Conservation (phyloP, 164 flowering plant species). For the Vitis rupestris region DNA sequence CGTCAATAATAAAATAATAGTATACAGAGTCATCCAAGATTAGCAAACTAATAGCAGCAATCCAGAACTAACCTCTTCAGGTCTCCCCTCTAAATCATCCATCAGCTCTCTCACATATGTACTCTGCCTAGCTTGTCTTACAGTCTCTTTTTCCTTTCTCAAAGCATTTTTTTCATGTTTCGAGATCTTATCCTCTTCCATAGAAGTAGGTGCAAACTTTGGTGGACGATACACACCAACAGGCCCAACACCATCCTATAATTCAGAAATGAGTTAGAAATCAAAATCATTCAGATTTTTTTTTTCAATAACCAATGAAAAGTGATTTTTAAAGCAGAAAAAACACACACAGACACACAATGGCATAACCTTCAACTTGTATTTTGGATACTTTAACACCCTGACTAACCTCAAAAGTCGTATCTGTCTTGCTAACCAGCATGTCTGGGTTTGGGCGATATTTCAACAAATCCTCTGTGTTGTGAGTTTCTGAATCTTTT, state of each 20-base stretch:
- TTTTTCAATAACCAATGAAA: no score
- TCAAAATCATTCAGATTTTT: neutral
- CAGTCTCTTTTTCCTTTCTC: slow-evolving; percentile 54
- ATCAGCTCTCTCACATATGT: slow-evolving; percentile 53
- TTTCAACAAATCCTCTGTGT: slow-evolving; percentile 54
- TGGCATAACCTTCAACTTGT: neutral
- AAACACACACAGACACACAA: no score
- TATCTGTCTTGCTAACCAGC: slow-evolving; percentile 50
- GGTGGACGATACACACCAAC: slow-evolving; percentile 64
- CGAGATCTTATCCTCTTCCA: slow-evolving; percentile 76
- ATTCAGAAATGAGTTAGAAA: slow-evolving; percentile 4
- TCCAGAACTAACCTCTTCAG: slow-evolving; percentile 75
- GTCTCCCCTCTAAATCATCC: slow-evolving; percentile 76
- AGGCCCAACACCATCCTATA: slow-evolving; percentile 41
- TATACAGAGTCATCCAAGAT: neutral
- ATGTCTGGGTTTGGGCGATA: slow-evolving; percentile 83
- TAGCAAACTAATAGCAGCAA: slow-evolving; percentile 3
- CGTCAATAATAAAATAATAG: slow-evolving; percentile 1
- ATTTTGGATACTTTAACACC: neutral
- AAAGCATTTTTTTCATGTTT: slow-evolving; percentile 58
- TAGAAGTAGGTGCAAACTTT: slow-evolving; percentile 70
- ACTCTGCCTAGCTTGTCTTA: slow-evolving; percentile 52
- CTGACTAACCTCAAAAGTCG: slow-evolving; percentile 43
- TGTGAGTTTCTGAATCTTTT: slow-evolving; percentile 32
- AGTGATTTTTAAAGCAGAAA: no score